Percentiles rank a stretch among this genome's conserved stretches.
phyloP scores from a whole-genome alignment of 768 basidiomycete genomes.

The Pleurotus giganteus region DNA sequence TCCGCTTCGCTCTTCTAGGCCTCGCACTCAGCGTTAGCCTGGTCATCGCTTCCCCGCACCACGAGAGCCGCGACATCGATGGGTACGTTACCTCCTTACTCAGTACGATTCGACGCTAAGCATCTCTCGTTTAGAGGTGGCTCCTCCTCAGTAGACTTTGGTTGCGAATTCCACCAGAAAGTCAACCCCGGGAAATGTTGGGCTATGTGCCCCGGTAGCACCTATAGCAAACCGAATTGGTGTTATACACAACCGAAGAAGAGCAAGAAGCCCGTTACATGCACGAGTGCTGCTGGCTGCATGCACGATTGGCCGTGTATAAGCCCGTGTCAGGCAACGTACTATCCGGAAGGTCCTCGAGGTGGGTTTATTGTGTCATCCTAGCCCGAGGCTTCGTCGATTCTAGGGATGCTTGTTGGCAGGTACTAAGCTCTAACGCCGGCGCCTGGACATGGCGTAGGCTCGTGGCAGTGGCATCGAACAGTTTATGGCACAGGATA shows the following conservation, averaged over 20 bases:
- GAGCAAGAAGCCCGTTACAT: background rate
- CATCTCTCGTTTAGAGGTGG: too few species aligned
- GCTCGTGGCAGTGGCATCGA: too few species aligned
- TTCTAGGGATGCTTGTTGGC: too few species aligned
- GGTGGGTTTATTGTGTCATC: background rate
- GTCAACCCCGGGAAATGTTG: slow-evolving; percentile 3
- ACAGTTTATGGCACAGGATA: too few species aligned
- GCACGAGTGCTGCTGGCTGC: background rate
- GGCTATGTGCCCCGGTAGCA: background rate
- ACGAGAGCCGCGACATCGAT: background rate
- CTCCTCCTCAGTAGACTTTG: background rate
- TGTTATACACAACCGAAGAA: background rate
- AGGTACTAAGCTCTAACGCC: background rate
- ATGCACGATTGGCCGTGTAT: background rate
- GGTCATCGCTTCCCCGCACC: background rate
- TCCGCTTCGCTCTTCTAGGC: background rate
- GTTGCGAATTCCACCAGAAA: slow-evolving; percentile 3
- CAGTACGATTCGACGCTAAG: too few species aligned
- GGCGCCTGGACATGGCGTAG: too few species aligned
- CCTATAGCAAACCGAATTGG: background rate
- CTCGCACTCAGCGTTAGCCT: background rate
- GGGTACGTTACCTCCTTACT: background rate
- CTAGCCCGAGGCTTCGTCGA: too few species aligned
- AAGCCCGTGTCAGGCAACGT: background rate
- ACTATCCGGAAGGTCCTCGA: slow-evolving; percentile 4